Evolutionary conservation across 2,329 filamentous ascomycete species (phyloP).

Genomic region (Fusarium annulatum): DNA sequence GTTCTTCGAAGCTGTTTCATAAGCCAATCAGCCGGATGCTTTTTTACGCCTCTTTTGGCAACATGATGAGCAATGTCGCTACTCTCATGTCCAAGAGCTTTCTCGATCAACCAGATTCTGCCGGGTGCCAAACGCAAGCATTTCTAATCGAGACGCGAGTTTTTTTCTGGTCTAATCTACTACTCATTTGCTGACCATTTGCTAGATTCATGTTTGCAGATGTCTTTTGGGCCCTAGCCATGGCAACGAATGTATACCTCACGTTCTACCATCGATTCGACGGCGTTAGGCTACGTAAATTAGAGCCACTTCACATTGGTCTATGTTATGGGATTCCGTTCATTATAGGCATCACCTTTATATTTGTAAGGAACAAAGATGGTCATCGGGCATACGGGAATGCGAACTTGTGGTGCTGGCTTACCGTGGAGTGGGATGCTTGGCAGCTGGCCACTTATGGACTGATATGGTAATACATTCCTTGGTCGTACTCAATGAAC

Average conservation of each 20-base stretch:
- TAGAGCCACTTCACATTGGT: slow-evolving; percentile 7
- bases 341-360: background rate
- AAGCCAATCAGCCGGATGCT: slow-evolving; percentile 18
- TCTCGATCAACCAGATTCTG: background rate
- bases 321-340: slow-evolving; percentile 12
- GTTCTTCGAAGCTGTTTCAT: slow-evolving; percentile 10
- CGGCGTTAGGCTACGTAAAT: background rate
- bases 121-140: slow-evolving; percentile 8
- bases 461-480: slow-evolving; percentile 9
- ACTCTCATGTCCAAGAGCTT: slow-evolving; percentile 8
- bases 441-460: slow-evolving; percentile 21
- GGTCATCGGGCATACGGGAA: slow-evolving; percentile 3
- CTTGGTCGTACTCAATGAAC: background rate
- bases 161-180: background rate
- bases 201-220: slow-evolving; percentile 16
- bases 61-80: slow-evolving; percentile 21
- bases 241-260: slow-evolving; percentile 11
- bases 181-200: background rate
- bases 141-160: slow-evolving; percentile 18
- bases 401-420: slow-evolving; percentile 18
- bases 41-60: slow-evolving; percentile 13
- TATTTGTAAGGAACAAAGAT: background rate
- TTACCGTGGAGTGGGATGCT: slow-evolving; percentile 17
- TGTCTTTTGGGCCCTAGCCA: slow-evolving; percentile 18
- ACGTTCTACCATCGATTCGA: slow-evolving; percentile 16